Evolutionary conservation across 345 rosid genomes (phyloP).

Genomic region (Salix viminalis): DNA sequence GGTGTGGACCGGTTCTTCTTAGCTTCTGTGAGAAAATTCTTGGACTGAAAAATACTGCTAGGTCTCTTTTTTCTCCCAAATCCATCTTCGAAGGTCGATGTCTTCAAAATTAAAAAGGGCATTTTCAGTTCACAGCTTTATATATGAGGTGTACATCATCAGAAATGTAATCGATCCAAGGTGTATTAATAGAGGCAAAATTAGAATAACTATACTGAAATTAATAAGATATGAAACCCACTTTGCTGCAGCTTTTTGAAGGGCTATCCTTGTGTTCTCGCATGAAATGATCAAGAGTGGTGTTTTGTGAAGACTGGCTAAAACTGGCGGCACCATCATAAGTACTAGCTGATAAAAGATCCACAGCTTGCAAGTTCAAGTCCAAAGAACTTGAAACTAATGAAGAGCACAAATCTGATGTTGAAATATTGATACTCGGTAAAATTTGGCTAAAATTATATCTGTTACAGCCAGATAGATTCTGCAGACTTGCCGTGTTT

Average conservation of each 20-base stretch:
- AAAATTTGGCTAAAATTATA: conserved; percentile 14
- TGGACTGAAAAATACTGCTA: conserved; percentile 14
- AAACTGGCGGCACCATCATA: conserved; percentile 11
- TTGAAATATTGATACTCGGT: conserved; percentile 19
- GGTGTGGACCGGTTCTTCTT: conserved; percentile 25
- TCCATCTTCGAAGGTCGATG: background rate
- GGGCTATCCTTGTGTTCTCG: conserved; percentile 14
- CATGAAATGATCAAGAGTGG: conserved; percentile 2
- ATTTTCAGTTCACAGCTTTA: background rate
- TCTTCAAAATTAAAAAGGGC: background rate
- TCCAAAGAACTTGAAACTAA: conserved; percentile 27
- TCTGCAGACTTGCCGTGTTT: background rate
- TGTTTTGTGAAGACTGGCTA: conserved; percentile 15
- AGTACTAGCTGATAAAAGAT: conserved; percentile 12
- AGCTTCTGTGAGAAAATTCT: conserved; percentile 10
- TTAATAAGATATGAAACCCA: conserved; percentile 10
- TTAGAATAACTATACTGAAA: background rate
- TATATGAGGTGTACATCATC: background rate
- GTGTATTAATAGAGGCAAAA: background rate
- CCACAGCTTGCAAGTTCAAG: conserved; percentile 25
- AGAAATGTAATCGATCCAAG: background rate
- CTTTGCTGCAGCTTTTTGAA: conserved; percentile 29
- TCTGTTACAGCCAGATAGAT: conserved; percentile 5
- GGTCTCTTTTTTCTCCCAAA: conserved; percentile 16
- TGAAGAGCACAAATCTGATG: conserved; percentile 19